A percentile compares a stretch with the other conserved stretches of the same genome.
Evolutionary conservation across 2,329 filamentous ascomycete species (phyloP).

Genomic region (Knufia fluminis): DNA sequence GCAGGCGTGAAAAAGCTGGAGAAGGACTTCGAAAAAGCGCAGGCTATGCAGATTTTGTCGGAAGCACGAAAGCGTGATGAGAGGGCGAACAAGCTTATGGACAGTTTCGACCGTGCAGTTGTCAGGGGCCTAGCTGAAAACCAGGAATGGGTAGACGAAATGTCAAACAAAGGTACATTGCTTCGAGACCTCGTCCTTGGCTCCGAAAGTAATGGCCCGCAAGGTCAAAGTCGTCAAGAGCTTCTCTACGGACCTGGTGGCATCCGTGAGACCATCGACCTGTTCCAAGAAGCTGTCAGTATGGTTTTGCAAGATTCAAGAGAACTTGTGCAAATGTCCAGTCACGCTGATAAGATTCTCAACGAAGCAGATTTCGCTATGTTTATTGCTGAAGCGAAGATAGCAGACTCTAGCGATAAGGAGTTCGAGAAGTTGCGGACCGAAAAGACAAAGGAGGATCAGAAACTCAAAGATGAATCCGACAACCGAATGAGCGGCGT

Average conservation of each 20-base stretch:
- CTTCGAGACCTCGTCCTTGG: slow-evolving; percentile 27
- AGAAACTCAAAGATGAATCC: slow-evolving; percentile 36
- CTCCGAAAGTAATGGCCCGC: slow-evolving; percentile 26
- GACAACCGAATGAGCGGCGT: slow-evolving; percentile 35
- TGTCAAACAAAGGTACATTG: slow-evolving; percentile 35
- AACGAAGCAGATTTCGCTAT: slow-evolving; percentile 46
- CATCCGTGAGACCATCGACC: slow-evolving; percentile 27
- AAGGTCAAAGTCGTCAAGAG: slow-evolving; percentile 29
- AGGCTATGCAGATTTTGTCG: slow-evolving; percentile 41
- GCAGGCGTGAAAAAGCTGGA: slow-evolving; percentile 41
- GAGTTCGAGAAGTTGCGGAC: slow-evolving; percentile 35
- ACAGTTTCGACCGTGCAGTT: slow-evolving; percentile 40
- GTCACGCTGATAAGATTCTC: slow-evolving; percentile 40
- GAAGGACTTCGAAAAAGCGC: slow-evolving; percentile 41
- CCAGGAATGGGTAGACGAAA: slow-evolving; percentile 41
- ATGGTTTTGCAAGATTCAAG: slow-evolving; percentile 36
- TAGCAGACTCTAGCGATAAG: slow-evolving; percentile 34
- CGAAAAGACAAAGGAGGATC: slow-evolving; percentile 42
- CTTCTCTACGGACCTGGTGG: slow-evolving; percentile 19
- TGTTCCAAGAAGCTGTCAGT: slow-evolving; percentile 30
- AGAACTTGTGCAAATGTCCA: slow-evolving; percentile 38
- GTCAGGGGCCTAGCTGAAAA: slow-evolving; percentile 44
- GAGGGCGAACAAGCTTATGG: slow-evolving; percentile 42
- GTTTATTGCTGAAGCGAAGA: slow-evolving; percentile 44
- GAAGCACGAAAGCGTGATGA: slow-evolving; percentile 42